A percentile compares a stretch with the other conserved stretches of the same genome.
These are phyloP conservation scores for Kalmusia sp. DNA, from an alignment of 2,329 filamentous ascomycete genomes.

Conservation along the genomic window DNA sequence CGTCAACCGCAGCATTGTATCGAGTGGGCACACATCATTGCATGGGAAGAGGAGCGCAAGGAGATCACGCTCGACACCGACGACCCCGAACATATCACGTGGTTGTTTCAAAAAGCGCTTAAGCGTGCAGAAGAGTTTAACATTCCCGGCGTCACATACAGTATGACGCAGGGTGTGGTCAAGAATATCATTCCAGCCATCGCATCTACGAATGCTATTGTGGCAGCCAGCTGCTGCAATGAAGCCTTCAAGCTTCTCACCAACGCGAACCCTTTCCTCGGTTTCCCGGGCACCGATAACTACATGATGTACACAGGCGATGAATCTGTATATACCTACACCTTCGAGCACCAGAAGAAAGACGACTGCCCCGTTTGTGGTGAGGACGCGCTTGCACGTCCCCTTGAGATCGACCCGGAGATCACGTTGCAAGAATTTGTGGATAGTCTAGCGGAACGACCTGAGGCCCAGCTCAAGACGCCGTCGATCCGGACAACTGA, in stretches of 20 bases:
- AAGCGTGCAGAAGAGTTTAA: conserved; percentile 84
- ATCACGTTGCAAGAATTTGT: conserved; percentile 83
- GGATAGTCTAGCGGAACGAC: conserved; percentile 79
- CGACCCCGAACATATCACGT: conserved; percentile 95
- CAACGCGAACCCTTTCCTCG: conserved; percentile 79
- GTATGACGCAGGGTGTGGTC: conserved; percentile 94
- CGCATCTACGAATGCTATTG: conserved; percentile 95
- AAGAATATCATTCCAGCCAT: conserved; percentile 99
- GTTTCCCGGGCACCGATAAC: conserved; percentile 72
- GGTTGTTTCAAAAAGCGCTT: conserved; percentile 88
- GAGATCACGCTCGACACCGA: conserved; percentile 92
- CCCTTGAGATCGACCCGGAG: conserved; percentile 73
- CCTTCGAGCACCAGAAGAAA: conserved; percentile 93
- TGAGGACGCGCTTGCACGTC: conserved; percentile 70
- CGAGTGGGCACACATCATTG: conserved; percentile 98
- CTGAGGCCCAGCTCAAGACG: conserved; percentile 92
- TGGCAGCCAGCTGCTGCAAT: conserved; percentile 94
- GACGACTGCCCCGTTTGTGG: conserved; percentile 95
- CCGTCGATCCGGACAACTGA: conserved; percentile 82
- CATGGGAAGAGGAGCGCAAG: conserved; percentile 77
- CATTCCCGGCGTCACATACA: conserved; percentile 92
- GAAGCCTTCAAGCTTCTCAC: conserved; percentile 96
- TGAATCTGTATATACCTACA: conserved; percentile 95
- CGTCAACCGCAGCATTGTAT: conserved; percentile 97
- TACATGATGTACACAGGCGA: conserved; percentile 99